phyloP scores from a whole-genome alignment of 371 early-diverging fungal species.

The Mortierella sp. region DNA sequence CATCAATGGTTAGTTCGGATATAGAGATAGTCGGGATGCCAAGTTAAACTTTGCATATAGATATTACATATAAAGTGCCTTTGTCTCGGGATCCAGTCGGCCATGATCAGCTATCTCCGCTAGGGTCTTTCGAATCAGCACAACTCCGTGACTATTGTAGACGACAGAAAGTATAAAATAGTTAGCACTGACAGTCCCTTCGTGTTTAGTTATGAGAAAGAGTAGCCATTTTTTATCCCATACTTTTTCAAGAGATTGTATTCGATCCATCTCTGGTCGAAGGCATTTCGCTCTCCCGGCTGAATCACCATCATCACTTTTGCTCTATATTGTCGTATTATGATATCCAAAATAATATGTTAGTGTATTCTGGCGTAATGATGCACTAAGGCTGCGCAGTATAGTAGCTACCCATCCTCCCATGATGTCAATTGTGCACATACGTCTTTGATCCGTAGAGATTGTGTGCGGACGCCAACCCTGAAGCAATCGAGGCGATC shows the following conservation, averaged over 20 bases:
- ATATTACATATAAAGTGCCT: slow-evolving; percentile 71
- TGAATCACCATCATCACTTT: slow-evolving; percentile 92
- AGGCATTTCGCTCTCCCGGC: slow-evolving; percentile 93
- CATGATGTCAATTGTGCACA: slow-evolving; percentile 4
- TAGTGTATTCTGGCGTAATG: background rate
- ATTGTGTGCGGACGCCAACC: slow-evolving; percentile 85
- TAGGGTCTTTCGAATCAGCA: slow-evolving; percentile 74
- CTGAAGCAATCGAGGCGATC: slow-evolving; percentile 78
- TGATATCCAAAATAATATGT: background rate
- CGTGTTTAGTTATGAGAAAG: background rate
- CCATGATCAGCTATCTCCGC: slow-evolving; percentile 73
- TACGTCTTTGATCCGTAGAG: slow-evolving; percentile 82
- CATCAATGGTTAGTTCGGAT: background rate
- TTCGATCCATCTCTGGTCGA: slow-evolving; percentile 96
- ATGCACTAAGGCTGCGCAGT: no score
- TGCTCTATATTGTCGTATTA: slow-evolving; percentile 64
- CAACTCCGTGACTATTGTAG: slow-evolving; percentile 71
- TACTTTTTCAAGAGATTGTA: slow-evolving; percentile 83
- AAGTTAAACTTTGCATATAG: no score
- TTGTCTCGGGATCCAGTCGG: slow-evolving; percentile 65
- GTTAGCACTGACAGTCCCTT: background rate
- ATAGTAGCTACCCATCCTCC: background rate
- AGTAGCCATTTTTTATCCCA: background rate
- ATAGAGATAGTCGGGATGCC: background rate
- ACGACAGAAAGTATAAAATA: background rate